phyloP scores from a whole-genome alignment of 805 yeast genomes.

The Tetrapisispora namnaoensis region DNA sequence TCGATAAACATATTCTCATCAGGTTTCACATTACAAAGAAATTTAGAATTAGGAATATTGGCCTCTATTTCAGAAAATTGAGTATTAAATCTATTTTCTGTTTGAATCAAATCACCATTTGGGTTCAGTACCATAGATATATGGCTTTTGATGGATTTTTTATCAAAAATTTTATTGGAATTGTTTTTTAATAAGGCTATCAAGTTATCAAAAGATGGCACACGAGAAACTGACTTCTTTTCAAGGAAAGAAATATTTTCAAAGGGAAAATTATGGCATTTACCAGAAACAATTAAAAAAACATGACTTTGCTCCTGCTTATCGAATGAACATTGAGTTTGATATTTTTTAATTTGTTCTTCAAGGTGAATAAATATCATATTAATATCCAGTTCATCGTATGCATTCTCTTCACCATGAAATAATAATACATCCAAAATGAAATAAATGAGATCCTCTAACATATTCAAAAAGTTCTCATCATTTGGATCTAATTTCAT shows the following conservation, averaged over 20 bases:
- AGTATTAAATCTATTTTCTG: constrained; percentile 48
- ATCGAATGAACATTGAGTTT: constrained; percentile 7
- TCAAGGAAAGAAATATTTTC: constrained; percentile 60
- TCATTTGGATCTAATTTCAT: constrained; percentile 34
- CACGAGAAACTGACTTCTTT: constrained; percentile 51
- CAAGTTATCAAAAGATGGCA: constrained; percentile 55
- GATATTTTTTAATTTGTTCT: constrained; percentile 33
- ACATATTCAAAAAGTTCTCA: constrained; percentile 23
- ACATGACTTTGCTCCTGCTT: constrained; percentile 37
- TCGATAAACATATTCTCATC: constrained; percentile 41
- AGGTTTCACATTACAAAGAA: constrained; percentile 49
- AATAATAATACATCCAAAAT: constrained; percentile 49
- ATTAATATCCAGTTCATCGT: constrained; percentile 56
- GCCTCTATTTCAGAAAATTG: constrained; percentile 30
- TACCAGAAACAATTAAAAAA: constrained; percentile 58
- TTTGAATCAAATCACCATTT: constrained; percentile 58
- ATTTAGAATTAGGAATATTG: constrained; percentile 36
- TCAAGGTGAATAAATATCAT: constrained; percentile 44
- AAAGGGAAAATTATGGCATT: constrained; percentile 78
- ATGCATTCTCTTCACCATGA: constrained; percentile 56
- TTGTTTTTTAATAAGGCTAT: constrained; percentile 27
- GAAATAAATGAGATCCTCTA: constrained; percentile 58
- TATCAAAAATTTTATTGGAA: constrained; percentile 4
- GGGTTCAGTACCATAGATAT: constrained; percentile 73
- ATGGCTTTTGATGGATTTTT: constrained; percentile 18